Evolutionary conservation across 2,329 filamentous ascomycete genomes (phyloP).

Genomic region (Trichoderma guizhouense): DNA sequence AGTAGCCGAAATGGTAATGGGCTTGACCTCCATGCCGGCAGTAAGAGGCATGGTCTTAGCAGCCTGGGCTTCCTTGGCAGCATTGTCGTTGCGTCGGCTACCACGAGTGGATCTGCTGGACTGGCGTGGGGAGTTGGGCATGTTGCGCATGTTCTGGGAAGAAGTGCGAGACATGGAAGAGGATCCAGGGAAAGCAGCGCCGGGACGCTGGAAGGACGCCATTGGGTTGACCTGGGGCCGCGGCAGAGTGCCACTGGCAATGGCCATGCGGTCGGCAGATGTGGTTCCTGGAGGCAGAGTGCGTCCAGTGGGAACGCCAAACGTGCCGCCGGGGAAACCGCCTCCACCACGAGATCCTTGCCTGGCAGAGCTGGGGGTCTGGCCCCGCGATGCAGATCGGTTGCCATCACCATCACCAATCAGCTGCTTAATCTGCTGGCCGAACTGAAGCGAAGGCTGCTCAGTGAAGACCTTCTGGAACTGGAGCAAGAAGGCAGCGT

Average conservation of each 20-base stretch:
- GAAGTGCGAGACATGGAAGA: constrained; percentile 63
- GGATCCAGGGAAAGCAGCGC: constrained; percentile 60
- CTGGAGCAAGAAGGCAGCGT: constrained; percentile 90
- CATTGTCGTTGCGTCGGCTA: constrained; percentile 61
- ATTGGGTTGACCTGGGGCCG: constrained; percentile 43
- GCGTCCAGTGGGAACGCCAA: constrained; percentile 50
- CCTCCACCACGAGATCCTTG: constrained; percentile 51
- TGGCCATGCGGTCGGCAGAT: constrained; percentile 70
- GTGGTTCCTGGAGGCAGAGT: constrained; percentile 73
- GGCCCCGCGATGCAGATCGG: constrained; percentile 55
- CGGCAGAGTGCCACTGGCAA: constrained; percentile 53
- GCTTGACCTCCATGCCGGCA: constrained; percentile 74
- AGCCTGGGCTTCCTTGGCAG: constrained; percentile 62
- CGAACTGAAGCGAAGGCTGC: constrained; percentile 92
- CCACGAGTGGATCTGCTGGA: constrained; percentile 60
- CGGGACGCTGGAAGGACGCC: constrained; percentile 40
- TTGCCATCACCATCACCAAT: constrained; percentile 72
- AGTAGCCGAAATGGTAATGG: constrained; percentile 65
- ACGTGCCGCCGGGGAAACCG: constrained; percentile 67
- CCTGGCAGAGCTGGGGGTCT: constrained; percentile 53
- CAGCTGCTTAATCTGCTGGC: constrained; percentile 79
- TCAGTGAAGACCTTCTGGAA: constrained; percentile 96
- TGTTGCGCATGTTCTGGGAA: constrained; percentile 59
- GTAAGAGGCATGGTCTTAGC: constrained; percentile 92
- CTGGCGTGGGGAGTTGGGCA: constrained; percentile 69